A percentile compares a stretch with the other conserved stretches of the same genome.
Conservation (phyloP, 805 yeast genomes). For the Spathaspora gorwiae region DNA sequence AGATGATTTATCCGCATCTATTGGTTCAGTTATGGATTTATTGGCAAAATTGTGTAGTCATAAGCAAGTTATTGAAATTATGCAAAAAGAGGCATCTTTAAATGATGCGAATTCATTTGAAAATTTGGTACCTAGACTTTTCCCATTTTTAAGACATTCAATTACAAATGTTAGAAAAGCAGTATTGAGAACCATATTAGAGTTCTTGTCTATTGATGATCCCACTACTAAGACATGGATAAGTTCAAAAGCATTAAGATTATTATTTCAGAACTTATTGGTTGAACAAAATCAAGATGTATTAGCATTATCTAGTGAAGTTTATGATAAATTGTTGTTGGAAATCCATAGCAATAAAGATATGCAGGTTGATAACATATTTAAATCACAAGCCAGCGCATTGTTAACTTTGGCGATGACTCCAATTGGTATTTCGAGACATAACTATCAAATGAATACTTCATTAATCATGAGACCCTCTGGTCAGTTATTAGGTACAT, state of each 20-base stretch:
- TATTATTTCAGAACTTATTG: constrained; percentile 79
- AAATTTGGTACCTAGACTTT: constrained; percentile 79
- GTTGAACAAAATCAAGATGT: constrained; percentile 85
- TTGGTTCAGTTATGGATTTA: constrained; percentile 93
- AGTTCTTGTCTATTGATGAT: constrained; percentile 62
- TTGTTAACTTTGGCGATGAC: constrained; percentile 72
- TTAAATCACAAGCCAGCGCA: constrained; percentile 55
- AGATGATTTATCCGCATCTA: constrained; percentile 91
- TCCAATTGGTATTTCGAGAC: constrained; percentile 91
- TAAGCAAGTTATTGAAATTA: constrained; percentile 65
- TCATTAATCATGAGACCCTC: constrained; percentile 76
- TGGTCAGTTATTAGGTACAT: constrained; percentile 41
- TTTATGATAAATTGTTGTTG: constrained; percentile 52
- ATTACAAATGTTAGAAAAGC: constrained; percentile 87
- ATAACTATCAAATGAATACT: constrained; percentile 78
- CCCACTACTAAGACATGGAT: constrained; percentile 64
- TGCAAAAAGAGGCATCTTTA: constrained; percentile 56
- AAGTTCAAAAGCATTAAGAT: constrained; percentile 64
- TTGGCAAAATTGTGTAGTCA: constrained; percentile 83
- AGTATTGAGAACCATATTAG: constrained; percentile 72
- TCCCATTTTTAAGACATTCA: constrained; percentile 91
- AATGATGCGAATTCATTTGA: constrained; percentile 59
- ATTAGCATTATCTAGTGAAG: constrained; percentile 53
- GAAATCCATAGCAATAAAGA: constrained; percentile 40
- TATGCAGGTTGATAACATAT: constrained; percentile 46